Base-by-base conservation (phyloP, 805 yeast species). In the Cyberlindnera suaveolens region DNA sequence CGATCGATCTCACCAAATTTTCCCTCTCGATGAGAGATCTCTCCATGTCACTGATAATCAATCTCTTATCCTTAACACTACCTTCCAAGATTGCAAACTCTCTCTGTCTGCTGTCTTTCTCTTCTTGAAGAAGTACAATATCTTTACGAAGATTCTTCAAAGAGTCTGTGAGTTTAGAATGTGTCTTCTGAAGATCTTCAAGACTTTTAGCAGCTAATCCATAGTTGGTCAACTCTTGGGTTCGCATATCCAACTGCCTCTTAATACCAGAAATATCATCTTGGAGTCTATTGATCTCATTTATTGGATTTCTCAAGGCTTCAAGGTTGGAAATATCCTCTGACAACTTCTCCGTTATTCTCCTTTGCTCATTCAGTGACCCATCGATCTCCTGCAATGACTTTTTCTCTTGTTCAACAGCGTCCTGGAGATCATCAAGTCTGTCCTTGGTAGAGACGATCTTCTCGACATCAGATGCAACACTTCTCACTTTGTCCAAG, bases 1-100 rank as follows among this genome's bases (percentile, higher is more conserved):
- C 52, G 6, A 78, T 63, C 3, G 67, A 53, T 19, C 54, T 64
- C 42, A 64, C 61, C 41, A 75, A 53, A 41, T 65, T 68, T 17
- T 63, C 63, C 31, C 71, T 65, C 44, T 79, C 83, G 37, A 70
- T 57, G 27, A 77, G 62, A 5, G 77, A 62, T 38, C 65, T 68
- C 52, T 81, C 85, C 43, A 78, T 57, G 36, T 73, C 70, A 49
- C 77, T 75, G 20, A 85, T 72, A 3, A 56, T 52, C 36, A 82
- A 58, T 51, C 69, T 67, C 41, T 72, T 69, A 50, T 80, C 85
- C 45, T 78, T 78, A 13, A 80, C 60, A 31, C 61, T 60, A 30
- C 65, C 70, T 45, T 81, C 83, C 18, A 79, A 49, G 13, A 66
- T 60, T 7, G 67, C 64, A 17, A 74, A 43, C 31, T 73, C 77